Evolutionary conservation across 805 yeast genomes (phyloP).

Genomic region (Phaffomyces antillensis): DNA sequence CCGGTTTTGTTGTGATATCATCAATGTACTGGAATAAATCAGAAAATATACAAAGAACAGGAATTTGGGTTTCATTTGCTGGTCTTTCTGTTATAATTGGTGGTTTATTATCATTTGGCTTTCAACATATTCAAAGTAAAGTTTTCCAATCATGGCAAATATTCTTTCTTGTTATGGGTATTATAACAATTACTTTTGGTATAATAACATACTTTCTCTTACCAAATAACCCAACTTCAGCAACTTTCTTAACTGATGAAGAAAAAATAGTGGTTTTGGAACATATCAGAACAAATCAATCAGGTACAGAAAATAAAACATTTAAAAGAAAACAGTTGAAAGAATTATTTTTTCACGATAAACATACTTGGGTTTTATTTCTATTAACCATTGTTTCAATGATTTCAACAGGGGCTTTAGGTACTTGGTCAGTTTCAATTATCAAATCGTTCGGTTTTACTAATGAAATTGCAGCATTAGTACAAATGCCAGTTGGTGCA

Average conservation of each 20-base stretch:
- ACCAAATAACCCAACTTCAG: constrained; percentile 43
- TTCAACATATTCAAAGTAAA: constrained; percentile 40
- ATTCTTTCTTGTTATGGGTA: constrained; percentile 49
- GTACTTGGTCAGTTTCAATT: constrained; percentile 28
- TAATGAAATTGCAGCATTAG: constrained; percentile 34
- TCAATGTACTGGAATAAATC: constrained; percentile 55
- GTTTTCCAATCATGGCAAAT: constrained; percentile 52
- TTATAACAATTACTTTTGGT: constrained; percentile 46
- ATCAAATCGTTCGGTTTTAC: constrained; percentile 41
- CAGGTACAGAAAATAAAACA: constrained; percentile 40
- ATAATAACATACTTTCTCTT: constrained; percentile 33
- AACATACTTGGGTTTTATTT: constrained; percentile 43
- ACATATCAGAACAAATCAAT: constrained; percentile 36
- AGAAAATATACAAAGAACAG: constrained; percentile 47
- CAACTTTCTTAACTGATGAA: constrained; percentile 28
- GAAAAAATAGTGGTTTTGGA: constrained; percentile 37
- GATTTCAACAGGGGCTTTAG: constrained; percentile 44
- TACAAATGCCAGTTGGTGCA: constrained; percentile 53
- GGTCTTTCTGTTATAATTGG: constrained; percentile 43
- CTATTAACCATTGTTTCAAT: constrained; percentile 37
- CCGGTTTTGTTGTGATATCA: constrained; percentile 49
- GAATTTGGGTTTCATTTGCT: constrained; percentile 51
- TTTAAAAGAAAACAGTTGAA: constrained; percentile 34
- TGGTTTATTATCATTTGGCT: constrained; percentile 42
- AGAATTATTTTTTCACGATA: constrained; percentile 38